Evolutionary conservation across 2,329 filamentous ascomycete species (phyloP).

Genomic region (Phialophora tarda): DNA sequence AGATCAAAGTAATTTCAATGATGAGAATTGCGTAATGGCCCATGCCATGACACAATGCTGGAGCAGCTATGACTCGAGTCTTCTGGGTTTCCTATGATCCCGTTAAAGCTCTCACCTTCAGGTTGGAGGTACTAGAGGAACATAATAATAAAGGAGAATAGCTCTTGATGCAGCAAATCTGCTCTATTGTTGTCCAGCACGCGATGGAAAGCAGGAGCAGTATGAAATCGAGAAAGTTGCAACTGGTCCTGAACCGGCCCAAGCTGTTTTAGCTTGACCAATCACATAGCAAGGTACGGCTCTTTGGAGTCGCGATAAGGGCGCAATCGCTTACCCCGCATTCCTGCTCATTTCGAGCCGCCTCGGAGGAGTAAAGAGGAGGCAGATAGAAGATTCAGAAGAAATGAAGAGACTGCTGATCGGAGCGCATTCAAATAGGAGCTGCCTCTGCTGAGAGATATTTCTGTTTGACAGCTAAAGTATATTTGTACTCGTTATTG

Average conservation of each 20-base stretch:
- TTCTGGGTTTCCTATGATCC: background rate
- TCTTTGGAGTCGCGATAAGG: background rate
- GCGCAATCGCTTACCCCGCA: background rate
- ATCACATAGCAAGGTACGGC: background rate
- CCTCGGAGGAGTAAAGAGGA: background rate
- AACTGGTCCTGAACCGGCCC: background rate
- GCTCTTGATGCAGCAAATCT: background rate
- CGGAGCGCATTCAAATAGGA: background rate
- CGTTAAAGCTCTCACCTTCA: background rate
- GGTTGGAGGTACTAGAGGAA: background rate
- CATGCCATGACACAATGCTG: background rate
- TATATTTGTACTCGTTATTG: conserved; percentile 2
- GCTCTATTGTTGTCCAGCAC: background rate
- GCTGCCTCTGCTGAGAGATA: background rate
- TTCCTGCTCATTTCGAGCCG: background rate
- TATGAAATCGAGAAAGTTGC: background rate
- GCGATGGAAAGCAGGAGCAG: background rate
- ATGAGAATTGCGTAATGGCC: background rate
- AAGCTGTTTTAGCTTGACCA: background rate
- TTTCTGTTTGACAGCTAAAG: background rate
- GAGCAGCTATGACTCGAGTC: background rate
- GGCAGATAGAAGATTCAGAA: background rate
- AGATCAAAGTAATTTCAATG: background rate
- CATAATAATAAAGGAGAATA: background rate
- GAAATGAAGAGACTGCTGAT: background rate